Conservation (phyloP, 768 basidiomycete species). For the Suillus subalutaceus region DNA sequence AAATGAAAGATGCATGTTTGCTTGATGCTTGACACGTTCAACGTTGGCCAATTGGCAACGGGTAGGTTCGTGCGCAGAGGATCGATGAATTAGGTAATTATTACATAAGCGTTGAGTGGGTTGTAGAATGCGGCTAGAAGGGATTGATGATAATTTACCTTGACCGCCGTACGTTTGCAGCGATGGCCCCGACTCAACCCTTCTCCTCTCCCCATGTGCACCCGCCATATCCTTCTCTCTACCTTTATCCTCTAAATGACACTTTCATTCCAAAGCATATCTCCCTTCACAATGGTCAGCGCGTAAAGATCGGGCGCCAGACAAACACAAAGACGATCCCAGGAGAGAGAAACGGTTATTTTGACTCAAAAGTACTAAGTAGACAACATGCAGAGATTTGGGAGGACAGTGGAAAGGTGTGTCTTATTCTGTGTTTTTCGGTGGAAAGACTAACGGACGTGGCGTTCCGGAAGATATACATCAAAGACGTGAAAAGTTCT, state of each 20-base stretch:
- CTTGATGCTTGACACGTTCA: not conserved
- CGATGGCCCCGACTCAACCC: slow-evolving; percentile 36
- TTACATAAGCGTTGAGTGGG: slow-evolving; percentile 9
- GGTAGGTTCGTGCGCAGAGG: slow-evolving; percentile 6
- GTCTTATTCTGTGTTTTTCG: slow-evolving; percentile 18
- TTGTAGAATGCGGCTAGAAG: slow-evolving; percentile 2
- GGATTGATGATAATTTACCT: slow-evolving; percentile 10
- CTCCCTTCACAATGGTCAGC: slow-evolving; percentile 63
- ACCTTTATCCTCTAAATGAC: slow-evolving; percentile 91
- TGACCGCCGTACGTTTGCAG: slow-evolving; percentile 12
- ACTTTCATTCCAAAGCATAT: slow-evolving; percentile 96
- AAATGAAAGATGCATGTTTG: not conserved
- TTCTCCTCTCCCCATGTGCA: slow-evolving; percentile 34
- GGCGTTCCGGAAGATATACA: slow-evolving; percentile 70
- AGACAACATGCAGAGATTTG: slow-evolving; percentile 98
- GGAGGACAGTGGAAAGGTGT: slow-evolving; percentile 88
- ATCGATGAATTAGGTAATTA: not conserved
- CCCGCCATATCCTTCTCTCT: slow-evolving; percentile 46
- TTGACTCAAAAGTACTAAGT: slow-evolving; percentile 94
- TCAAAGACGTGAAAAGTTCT: slow-evolving; percentile 97
- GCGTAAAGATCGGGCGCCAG: slow-evolving; percentile 91
- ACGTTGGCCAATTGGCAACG: not conserved
- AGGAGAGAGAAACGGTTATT: slow-evolving; percentile 91
- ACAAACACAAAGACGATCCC: slow-evolving; percentile 96
- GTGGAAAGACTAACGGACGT: slow-evolving; percentile 16